Percentiles rank a stretch among this genome's conserved stretches.
These are phyloP conservation scores for Chloris gayana DNA, from an alignment of 176 grass and related monocot species.

Conservation along the genomic window DNA sequence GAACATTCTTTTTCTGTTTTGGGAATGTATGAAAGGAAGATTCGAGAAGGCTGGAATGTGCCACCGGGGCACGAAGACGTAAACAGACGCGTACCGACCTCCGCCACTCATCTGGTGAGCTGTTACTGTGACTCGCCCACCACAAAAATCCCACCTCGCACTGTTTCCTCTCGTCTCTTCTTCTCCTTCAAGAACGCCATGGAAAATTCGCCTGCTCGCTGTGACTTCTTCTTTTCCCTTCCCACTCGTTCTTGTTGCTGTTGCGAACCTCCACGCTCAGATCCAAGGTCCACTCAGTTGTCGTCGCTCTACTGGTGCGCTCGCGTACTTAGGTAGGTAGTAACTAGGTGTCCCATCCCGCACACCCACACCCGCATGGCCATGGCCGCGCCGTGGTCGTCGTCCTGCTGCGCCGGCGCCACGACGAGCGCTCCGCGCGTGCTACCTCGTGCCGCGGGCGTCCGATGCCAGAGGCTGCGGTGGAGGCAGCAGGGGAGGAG, in stretches of 20 bases:
- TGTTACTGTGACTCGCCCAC: background rate
- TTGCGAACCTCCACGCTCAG: no score
- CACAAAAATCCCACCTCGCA: conserved; percentile 16
- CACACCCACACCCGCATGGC: background rate
- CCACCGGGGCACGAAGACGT: background rate
- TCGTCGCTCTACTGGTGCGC: background rate
- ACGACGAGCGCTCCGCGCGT: conserved; percentile 25
- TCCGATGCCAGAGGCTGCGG: background rate
- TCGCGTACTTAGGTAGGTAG: background rate
- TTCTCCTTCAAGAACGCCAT: conserved; percentile 9
- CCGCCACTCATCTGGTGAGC: background rate
- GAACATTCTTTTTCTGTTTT: no score
- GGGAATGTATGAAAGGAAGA: background rate
- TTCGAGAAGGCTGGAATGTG: background rate
- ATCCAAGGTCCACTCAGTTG: background rate
- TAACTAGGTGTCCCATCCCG: background rate
- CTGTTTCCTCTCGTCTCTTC: background rate
- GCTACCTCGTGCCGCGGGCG: background rate
- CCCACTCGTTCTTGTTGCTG: no score
- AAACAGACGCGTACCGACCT: background rate
- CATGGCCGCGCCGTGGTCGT: conserved; percentile 40
- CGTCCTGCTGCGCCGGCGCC: conserved; percentile 35
- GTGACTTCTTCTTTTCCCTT: no score
- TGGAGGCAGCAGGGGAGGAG: background rate
- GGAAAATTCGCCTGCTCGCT: background rate